Evolutionary conservation across 192 early-diverging fungal species (phyloP), one percentile per base, ranked within the genome.

Genomic region (Pilaira anomala): DNA sequence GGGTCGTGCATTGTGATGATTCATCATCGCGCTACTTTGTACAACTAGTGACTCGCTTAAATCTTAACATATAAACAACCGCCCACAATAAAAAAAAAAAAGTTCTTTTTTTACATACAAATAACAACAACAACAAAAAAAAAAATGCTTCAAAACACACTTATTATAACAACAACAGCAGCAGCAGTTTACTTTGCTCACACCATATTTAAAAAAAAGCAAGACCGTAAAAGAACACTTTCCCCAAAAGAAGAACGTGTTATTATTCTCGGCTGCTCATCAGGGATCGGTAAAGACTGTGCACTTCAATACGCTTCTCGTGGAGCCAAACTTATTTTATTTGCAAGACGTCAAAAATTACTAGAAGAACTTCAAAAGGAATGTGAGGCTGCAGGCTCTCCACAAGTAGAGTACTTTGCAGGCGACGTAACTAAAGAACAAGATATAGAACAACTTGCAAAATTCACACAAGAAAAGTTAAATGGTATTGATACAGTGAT

Each of bases 251-350:
- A 68, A 0, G 76, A 81, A 53, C 57, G 69, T 39, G 89, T 90
- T 3, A 82, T 90, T 2, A 84, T 92, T 53, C 78, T 94, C 21
- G 92, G 92, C 0, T 88, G 87, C 19, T 90, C 87, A 14, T 85
- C 85, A 41, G 92, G 92, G 2, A 92, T 94, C 33, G 92, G 92
- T 1, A 70, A 73, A 3, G 73, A 82, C 22, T 58, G 86, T 21
- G 90, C 92, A 6, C 74, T 86, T 2, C 74, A 81, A 28, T 92
- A 90, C 63, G 88, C 92, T 1, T 51, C 52, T 18, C 78, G 82
- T 9, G 83, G 87, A 0, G 85, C 86, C 18, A 57, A 80, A 14
- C 62, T 91, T 4, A 62, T 94, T 3, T 61, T 92, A 5, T 81
- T 88, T 9, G 88, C 88, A 2, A 69, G 92, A 3, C 75, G 92